These are phyloP conservation scores for Alternaria consortialis DNA, from an alignment of 2,329 filamentous ascomycete species.

Conservation along the genomic window DNA sequence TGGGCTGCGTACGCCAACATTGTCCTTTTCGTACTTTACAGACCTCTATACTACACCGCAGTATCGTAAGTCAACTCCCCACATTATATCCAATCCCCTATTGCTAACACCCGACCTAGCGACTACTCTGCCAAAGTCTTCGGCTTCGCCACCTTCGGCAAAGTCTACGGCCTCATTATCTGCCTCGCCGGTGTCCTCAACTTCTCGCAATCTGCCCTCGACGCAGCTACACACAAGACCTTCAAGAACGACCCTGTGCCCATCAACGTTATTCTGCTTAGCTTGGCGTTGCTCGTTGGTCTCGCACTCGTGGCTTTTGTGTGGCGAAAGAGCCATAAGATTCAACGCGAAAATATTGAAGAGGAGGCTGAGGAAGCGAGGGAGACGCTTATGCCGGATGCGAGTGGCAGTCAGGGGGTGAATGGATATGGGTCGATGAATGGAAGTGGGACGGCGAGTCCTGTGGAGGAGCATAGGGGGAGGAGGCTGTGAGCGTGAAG, in stretches of 20 bases:
- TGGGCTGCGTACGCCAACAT: constrained; percentile 81
- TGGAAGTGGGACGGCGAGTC: constrained; percentile 20
- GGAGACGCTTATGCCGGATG: constrained; percentile 48
- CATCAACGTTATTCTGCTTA: constrained; percentile 75
- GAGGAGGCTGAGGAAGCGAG: constrained; percentile 48
- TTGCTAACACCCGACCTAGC: constrained; percentile 40
- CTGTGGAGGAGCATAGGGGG: constrained; percentile 30
- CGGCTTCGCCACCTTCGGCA: constrained; percentile 88
- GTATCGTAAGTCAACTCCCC: constrained; percentile 66
- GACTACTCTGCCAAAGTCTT: constrained; percentile 94
- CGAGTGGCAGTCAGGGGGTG: constrained; percentile 23
- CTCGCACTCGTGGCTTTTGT: constrained; percentile 73
- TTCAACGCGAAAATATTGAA: constrained; percentile 50
- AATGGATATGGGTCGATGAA: constrained; percentile 36
- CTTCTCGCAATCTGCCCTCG: constrained; percentile 82
- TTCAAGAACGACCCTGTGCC: constrained; percentile 79
- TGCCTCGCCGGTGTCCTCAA: constrained; percentile 85
- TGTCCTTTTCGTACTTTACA: constrained; percentile 81
- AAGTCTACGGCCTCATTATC: constrained; percentile 91
- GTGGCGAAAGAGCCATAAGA: constrained; percentile 56
- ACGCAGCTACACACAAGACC: constrained; percentile 76
- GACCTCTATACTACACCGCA: constrained; percentile 89
- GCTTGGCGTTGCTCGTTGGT: constrained; percentile 70
- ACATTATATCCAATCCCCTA: not conserved
- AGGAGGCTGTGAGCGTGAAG: constrained; percentile 20